Base-by-base conservation (phyloP, 192 early-diverging fungal genomes). In the Allomyces macrogynus region DNA sequence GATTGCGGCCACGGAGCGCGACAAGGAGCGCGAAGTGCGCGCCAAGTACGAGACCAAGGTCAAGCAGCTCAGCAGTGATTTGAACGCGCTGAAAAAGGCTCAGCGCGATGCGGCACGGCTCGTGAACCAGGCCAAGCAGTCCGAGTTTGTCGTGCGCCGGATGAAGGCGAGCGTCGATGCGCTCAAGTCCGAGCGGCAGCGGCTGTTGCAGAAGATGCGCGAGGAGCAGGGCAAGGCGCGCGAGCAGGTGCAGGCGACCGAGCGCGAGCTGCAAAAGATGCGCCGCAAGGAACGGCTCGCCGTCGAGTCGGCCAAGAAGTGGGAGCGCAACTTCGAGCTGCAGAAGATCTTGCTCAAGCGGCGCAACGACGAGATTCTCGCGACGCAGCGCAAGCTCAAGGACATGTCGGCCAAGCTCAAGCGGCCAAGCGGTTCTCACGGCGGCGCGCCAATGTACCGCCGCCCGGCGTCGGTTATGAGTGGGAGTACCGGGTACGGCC, bases 121-220 rank as follows among this genome's bases (percentile, higher is more conserved):
- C 10, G 75, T 76, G 63, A 74, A 79, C 5, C 68, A 70, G 16
- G 73, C 73, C 16, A 76, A 80, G 23, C 67, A 81, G 62, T 77
- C 81, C 27, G 87, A 87, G 57, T 75, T 72, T 18, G 70, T 86
- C 23, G 76, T 86, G 10, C 76, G 78, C 32, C 81, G 77, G 1
- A 72, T 89, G 42, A 78, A 78, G 62, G 77, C 77, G 12, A 88
- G 84, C 32, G 83, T 91, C 22, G 81, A 85, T 65, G 75, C 80
- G 16, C 75, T 88, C 27, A 89, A 87, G 68, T 70, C 75, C 22
- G 89, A 91, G 71, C 89, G 89, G 71, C 65, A 82, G 22, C 75
- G 81, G 10, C 83, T 90, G 79, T 67, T 88, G 64, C 84, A 84
- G 65, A 79, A 87, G 16, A 84, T 89, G 72, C 84, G 84, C 63